phyloP scores from a whole-genome alignment of 139 green algal species.

The Auxenochlorella protothecoides region DNA sequence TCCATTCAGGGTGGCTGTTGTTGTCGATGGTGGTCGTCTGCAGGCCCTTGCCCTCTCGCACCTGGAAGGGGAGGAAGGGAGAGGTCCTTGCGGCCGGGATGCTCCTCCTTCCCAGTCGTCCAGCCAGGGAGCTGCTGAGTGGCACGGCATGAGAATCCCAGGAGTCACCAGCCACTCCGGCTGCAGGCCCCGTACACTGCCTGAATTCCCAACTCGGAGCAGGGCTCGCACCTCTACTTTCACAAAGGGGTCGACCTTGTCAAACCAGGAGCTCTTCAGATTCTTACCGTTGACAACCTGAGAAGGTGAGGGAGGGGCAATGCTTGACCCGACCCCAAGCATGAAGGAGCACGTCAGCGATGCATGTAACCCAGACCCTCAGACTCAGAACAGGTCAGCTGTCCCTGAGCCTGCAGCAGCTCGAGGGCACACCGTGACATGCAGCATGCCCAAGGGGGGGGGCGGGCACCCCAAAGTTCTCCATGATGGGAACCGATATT shows the following conservation, averaged over 20 bases:
- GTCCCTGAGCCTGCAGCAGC: too few relatives aligned
- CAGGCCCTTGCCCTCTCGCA: too few relatives aligned
- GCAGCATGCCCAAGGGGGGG: conserved; percentile 38
- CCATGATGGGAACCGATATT: conserved; percentile 53
- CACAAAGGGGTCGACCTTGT: conserved; percentile 42
- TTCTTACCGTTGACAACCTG: conserved; percentile 13
- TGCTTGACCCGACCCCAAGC: too few relatives aligned
- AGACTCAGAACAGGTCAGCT: too few relatives aligned
- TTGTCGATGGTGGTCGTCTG: conserved; percentile 25
- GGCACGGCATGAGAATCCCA: neutral
- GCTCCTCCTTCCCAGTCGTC: too few relatives aligned
- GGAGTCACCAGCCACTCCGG: neutral
- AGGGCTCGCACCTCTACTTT: conserved; percentile 4
- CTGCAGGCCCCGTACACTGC: too few relatives aligned
- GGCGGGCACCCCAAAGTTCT: conserved; percentile 53
- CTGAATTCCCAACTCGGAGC: too few relatives aligned
- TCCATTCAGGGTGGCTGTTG: conserved; percentile 36
- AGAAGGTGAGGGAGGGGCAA: neutral
- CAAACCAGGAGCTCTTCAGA: conserved; percentile 31
- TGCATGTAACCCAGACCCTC: neutral
- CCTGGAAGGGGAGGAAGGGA: too few relatives aligned
- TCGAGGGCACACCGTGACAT: conserved; percentile 12
- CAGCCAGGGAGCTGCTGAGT: too few relatives aligned
- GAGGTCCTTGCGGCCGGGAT: too few relatives aligned
- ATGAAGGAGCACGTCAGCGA: neutral